phyloP scores from a whole-genome alignment of 176 grass and related monocot species.

The Pontederia crassipes region DNA sequence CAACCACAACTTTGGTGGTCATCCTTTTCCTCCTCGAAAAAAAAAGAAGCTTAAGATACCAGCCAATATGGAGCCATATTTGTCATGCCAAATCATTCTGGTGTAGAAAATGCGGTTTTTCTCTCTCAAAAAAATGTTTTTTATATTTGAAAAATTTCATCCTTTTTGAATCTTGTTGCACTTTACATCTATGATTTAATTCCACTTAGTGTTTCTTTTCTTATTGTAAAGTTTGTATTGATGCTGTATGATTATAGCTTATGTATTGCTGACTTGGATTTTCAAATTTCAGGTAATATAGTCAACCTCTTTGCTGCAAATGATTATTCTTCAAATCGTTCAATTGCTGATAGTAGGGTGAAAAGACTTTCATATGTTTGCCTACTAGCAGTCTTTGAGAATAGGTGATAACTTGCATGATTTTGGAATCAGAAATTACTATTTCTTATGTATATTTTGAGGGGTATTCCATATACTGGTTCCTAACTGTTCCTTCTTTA shows the following conservation, averaged over 20 bases:
- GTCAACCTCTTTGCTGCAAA: slow-evolving; percentile 54
- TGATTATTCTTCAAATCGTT: slow-evolving; percentile 38
- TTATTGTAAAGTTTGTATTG: neutral
- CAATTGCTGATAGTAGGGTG: slow-evolving; percentile 46
- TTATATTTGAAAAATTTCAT: too few species aligned
- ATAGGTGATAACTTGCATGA: slow-evolving; percentile 35
- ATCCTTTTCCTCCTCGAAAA: too few species aligned
- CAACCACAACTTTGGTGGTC: too few species aligned
- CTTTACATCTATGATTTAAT: neutral
- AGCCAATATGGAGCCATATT: too few species aligned
- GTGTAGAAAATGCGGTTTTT: too few species aligned
- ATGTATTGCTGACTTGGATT: slow-evolving; percentile 14
- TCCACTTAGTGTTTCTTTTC: neutral
- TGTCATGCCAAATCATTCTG: too few species aligned
- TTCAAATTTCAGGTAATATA: slow-evolving; percentile 51
- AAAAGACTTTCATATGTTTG: slow-evolving; percentile 75
- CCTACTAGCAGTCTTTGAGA: slow-evolving; percentile 55
- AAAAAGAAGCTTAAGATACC: too few species aligned
- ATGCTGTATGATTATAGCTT: slow-evolving; percentile 12
- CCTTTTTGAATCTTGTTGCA: neutral
- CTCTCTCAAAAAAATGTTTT: too few species aligned
- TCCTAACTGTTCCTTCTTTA: too few species aligned
- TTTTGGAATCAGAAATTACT: slow-evolving; percentile 1
- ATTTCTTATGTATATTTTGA: too few species aligned
- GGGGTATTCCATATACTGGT: too few species aligned